A percentile compares a stretch with the other conserved stretches of the same genome.
These are phyloP conservation scores for Globisporangium cystogenes DNA, from an alignment of 352 stramenopile genomes.

Conservation along the genomic window DNA sequence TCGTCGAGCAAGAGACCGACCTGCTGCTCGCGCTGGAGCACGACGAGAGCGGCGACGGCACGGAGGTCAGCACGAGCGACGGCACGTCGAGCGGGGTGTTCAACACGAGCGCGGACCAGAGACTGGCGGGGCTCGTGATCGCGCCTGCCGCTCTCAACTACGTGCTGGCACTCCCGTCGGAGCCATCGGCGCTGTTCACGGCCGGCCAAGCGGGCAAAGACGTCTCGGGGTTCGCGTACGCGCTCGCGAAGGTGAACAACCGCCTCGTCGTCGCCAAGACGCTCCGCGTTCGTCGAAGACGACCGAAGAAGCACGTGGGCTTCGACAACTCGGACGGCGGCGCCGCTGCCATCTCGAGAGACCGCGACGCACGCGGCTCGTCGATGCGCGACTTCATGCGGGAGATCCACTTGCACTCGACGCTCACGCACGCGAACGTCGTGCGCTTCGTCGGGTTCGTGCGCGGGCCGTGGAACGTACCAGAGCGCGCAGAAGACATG, in stretches of 20 bases:
- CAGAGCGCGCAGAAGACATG: background rate
- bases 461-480: slow-evolving; percentile 2
- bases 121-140: slow-evolving; percentile 4
- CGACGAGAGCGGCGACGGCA: background rate
- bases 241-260: slow-evolving; percentile 5
- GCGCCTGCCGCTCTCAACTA: background rate
- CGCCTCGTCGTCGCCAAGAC: slow-evolving; percentile 5
- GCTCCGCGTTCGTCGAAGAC: background rate
- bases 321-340: background rate
- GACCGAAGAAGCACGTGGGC: background rate
- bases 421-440: slow-evolving; percentile 61
- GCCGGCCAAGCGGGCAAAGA: background rate
- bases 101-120: background rate
- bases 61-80: background rate
- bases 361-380: background rate
- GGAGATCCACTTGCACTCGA: slow-evolving; percentile 53
- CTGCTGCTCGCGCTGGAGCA: slow-evolving; percentile 1
- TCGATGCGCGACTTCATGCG: slow-evolving; percentile 2
- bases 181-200: too few relatives aligned
- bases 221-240: slow-evolving; percentile 1
- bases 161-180: background rate
- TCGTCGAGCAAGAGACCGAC: slow-evolving; percentile 6
- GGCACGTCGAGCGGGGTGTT: background rate
- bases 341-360: background rate
- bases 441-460: slow-evolving; percentile 53